Evolutionary conservation across 1,284 basidiomycete species (phyloP).

Genomic region (Lentinula novae-zelandiae): DNA sequence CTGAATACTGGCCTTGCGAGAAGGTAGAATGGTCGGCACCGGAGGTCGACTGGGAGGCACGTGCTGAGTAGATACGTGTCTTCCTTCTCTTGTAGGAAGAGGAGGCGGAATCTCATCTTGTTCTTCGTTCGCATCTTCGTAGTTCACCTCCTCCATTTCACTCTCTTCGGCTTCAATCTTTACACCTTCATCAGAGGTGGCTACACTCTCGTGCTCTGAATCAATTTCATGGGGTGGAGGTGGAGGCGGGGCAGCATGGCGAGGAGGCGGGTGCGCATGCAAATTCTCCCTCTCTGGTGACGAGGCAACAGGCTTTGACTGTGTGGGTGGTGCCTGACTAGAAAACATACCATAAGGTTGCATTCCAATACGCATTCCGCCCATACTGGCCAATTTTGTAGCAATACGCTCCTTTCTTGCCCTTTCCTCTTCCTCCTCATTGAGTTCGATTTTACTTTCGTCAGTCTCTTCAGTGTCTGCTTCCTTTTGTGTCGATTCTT

Average conservation of each 20-base stretch:
- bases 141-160: conserved; percentile 59
- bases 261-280: conserved; percentile 22
- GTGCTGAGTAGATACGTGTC: conserved; percentile 22
- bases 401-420: conserved; percentile 69
- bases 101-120: conserved; percentile 45
- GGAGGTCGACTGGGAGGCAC: conserved; percentile 32
- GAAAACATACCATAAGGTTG: conserved; percentile 41
- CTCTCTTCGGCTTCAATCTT: conserved; percentile 64
- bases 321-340: conserved; percentile 14
- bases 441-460: conserved; percentile 26
- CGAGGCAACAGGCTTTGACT: conserved; percentile 5
- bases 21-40: conserved; percentile 33
- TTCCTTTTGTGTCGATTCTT: conserved; percentile 23
- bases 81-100: conserved; percentile 32
- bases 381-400: conserved; percentile 66
- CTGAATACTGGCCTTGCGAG: conserved; percentile 30
- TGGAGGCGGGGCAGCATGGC: conserved; percentile 29
- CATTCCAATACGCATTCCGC: conserved; percentile 77
- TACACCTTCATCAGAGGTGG: conserved; percentile 54
- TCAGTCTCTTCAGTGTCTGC: conserved; percentile 22
- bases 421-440: conserved; percentile 60
- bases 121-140: conserved; percentile 49
- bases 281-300: conserved; percentile 19
- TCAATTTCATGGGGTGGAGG: conserved; percentile 38
- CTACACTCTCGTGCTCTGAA: conserved; percentile 39